Percentiles rank a stretch among this genome's conserved stretches.
Evolutionary conservation across 148 eudicot genomes (phyloP).

Genomic region (Pharnaceum exiguum): DNA sequence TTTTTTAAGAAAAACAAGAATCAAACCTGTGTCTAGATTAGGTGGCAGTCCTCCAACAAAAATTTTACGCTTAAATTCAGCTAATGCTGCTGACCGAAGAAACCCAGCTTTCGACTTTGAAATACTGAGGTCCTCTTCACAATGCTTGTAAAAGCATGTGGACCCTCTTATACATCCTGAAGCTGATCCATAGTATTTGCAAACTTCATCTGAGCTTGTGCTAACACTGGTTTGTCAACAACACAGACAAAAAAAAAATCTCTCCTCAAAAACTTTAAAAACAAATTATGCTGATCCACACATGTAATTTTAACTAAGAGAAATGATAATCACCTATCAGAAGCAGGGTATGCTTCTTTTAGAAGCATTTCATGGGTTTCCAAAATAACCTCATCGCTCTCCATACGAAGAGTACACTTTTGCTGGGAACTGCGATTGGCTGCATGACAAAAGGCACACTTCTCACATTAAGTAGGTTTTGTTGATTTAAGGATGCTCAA

Average conservation of each 20-base stretch:
- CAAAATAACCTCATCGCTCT: slow-evolving; percentile 23
- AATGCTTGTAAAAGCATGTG: slow-evolving; percentile 27
- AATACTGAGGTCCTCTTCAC: slow-evolving; percentile 18
- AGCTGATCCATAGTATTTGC: slow-evolving; percentile 28
- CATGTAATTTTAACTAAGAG: not conserved
- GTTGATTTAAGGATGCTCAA: not conserved
- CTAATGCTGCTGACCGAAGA: slow-evolving; percentile 18
- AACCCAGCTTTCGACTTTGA: slow-evolving; percentile 13
- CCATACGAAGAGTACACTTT: slow-evolving; percentile 19
- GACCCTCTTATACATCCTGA: slow-evolving; percentile 35
- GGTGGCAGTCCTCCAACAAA: slow-evolving; percentile 35
- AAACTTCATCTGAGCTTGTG: slow-evolving; percentile 22
- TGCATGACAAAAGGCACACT: slow-evolving; percentile 6
- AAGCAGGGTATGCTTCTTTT: slow-evolving; percentile 19
- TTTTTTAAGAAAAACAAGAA: not conserved
- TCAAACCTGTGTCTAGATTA: slow-evolving; percentile 27
- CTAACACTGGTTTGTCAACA: slow-evolving; percentile 16
- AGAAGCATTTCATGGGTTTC: slow-evolving; percentile 21
- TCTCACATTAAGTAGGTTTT: not conserved
- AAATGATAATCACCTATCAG: slow-evolving; percentile 25
- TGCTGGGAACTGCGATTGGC: slow-evolving; percentile 25
- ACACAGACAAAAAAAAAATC: not conserved
- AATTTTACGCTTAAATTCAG: slow-evolving; percentile 22
- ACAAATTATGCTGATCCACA: not conserved
- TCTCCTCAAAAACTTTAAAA: not conserved